Base-by-base conservation (phyloP, 345 rosid species). In the Citrus hindsii region DNA sequence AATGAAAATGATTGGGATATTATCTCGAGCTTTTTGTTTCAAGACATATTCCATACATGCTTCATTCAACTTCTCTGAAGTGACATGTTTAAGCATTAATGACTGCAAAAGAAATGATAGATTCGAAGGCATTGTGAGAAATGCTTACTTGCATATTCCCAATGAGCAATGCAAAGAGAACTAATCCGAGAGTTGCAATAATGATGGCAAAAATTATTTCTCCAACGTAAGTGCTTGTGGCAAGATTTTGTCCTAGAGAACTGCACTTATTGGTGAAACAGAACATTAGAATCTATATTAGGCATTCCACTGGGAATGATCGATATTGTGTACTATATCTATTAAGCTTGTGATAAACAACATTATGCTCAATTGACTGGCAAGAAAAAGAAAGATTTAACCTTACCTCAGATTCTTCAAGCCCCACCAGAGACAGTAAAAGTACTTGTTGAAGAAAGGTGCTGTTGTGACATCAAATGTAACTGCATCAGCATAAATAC, bases 371-470 rank as follows among this genome's bases (percentile, higher is more conserved):
- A 38, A 65, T 65, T 65, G 42, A 33, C 24, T 30, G 68, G 40
- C 40, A 32, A 64, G n/a, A 30, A 64, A 30, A 64, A 18, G 4
- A 14, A 7, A 16, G 22, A 2, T 14, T 28, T 62, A 1, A 51
- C 24, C 12, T 75, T 82, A 91, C 97, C 97, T 93, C 71, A 93
- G 89, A 79, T 92, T 95, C 87, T 80, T 92, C 67, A 95, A 80
- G 18, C 99, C 99, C 98, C 98, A 95, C 99, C 99, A 95, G 37
- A 95, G 94, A 81, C 96, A 92, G 83, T 92, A 92, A 40, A 93
- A 95, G 88, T 92, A 95, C 79, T 95, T 93, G 89, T 87, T 79
- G 65, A 95, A 48, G 88, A 95, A 95, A 0, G 88, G 80, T 32
- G 98, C 73, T 25, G 82, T 72, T 35, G 94, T 87, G 28, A 92